Conservation (phyloP, 148 eudicot species). For the Pouteria glomerata region DNA sequence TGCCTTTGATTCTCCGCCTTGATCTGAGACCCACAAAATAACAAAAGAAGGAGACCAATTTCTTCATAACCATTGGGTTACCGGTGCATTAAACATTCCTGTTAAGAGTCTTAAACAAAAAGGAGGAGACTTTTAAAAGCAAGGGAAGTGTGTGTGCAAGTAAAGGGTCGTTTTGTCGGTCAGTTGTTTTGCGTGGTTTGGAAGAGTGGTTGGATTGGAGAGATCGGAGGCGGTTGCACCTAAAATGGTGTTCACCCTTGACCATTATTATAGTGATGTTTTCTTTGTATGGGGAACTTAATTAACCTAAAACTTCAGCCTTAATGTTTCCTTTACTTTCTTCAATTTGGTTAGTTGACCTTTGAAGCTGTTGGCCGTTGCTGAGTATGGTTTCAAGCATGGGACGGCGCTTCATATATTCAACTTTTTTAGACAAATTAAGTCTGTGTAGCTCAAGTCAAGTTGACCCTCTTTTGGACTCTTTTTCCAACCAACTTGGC, state of each 20-base stretch:
- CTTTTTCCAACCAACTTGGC: too few species aligned
- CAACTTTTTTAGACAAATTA: too few species aligned
- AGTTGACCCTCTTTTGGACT: too few species aligned
- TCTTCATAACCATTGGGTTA: slow-evolving; percentile 20
- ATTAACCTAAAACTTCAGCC: background rate
- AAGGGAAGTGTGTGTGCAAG: background rate
- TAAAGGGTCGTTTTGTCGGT: slow-evolving; percentile 7
- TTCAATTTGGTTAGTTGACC: background rate
- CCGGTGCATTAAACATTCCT: background rate
- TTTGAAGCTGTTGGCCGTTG: background rate
- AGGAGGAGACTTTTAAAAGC: background rate
- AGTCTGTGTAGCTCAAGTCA: too few species aligned
- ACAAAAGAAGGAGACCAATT: slow-evolving; percentile 28
- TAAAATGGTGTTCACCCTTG: slow-evolving; percentile 18
- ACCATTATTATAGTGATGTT: slow-evolving; percentile 3
- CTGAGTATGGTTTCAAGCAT: too few species aligned
- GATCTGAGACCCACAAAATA: slow-evolving; percentile 22
- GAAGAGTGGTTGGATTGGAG: slow-evolving; percentile 26
- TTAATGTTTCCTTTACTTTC: too few species aligned
- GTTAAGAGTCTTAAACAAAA: background rate
- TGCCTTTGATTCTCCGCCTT: slow-evolving; percentile 3
- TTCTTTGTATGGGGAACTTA: background rate
- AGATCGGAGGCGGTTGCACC: slow-evolving; percentile 39
- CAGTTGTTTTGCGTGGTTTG: slow-evolving; percentile 32
- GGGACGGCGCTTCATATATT: too few species aligned